Conservation (phyloP, 306 rosid genomes). For the Oemleria cerasiformis region DNA sequence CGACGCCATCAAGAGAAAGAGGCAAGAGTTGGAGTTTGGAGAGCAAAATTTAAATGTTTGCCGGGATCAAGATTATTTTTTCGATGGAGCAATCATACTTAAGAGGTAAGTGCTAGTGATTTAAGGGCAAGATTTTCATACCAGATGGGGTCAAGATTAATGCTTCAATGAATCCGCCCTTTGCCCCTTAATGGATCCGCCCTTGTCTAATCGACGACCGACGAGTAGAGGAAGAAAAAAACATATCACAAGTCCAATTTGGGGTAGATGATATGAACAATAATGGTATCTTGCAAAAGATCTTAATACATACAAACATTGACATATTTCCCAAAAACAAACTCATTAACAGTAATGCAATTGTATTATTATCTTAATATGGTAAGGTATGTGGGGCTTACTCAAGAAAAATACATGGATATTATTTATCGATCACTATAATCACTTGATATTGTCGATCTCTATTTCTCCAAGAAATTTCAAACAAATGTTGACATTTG, state of each 20-base stretch:
- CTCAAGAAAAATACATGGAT: slow-evolving; percentile 18
- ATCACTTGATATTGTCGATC: neutral
- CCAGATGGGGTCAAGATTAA: too few species aligned
- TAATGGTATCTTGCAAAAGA: neutral
- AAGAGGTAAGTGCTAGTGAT: too few species aligned
- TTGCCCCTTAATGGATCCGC: too few species aligned
- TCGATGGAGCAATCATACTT: too few species aligned
- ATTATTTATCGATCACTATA: slow-evolving; percentile 24
- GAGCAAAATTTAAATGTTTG: too few species aligned
- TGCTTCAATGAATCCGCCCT: too few species aligned
- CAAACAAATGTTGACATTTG: slow-evolving; percentile 19
- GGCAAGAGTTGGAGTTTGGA: too few species aligned
- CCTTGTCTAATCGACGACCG: too few species aligned
- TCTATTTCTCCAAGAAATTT: slow-evolving; percentile 26
- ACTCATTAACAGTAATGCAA: neutral
- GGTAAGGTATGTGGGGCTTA: neutral
- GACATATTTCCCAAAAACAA: neutral
- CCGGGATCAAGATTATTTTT: too few species aligned
- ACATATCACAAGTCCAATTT: neutral
- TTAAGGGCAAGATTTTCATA: too few species aligned
- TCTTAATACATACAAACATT: neutral
- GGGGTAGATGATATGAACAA: neutral
- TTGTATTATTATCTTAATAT: neutral
- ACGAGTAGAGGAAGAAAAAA: neutral
- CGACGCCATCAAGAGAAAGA: too few species aligned